Evolutionary conservation across 176 grass and related monocot genomes (phyloP).

Genomic region (Zea luxurians): DNA sequence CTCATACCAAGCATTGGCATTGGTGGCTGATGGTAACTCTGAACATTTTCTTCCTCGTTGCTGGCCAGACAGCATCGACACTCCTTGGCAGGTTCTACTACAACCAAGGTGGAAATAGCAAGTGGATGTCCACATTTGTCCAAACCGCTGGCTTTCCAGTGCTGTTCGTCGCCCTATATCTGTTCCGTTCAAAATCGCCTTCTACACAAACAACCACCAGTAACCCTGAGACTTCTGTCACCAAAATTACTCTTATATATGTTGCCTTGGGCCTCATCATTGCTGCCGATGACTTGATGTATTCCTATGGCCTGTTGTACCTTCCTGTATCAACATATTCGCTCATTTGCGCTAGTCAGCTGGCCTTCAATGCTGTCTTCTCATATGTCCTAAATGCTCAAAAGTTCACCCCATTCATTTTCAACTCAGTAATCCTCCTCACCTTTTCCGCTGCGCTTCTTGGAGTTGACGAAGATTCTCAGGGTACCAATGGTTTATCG

Average conservation of each 20-base stretch:
- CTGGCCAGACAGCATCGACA: constrained; percentile 60
- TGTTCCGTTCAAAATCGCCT: constrained; percentile 47
- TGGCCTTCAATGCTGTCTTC: constrained; percentile 86
- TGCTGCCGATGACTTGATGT: constrained; percentile 85
- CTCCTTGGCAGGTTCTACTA: constrained; percentile 94
- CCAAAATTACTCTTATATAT: constrained; percentile 68
- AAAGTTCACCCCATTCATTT: constrained; percentile 70
- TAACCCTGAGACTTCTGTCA: constrained; percentile 32
- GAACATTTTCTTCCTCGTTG: constrained; percentile 74
- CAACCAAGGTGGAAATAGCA: constrained; percentile 89
- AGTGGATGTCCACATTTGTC: constrained; percentile 82
- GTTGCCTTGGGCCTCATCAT: constrained; percentile 70
- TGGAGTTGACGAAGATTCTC: constrained; percentile 55
- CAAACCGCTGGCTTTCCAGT: constrained; percentile 75
- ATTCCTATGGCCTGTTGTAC: constrained; percentile 84
- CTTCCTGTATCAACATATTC: constrained; percentile 93
- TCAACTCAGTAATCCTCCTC: constrained; percentile 77
- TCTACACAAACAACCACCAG: constrained; percentile 22
- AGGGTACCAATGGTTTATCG: constrained; percentile 28
- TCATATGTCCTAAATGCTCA: constrained; percentile 83
- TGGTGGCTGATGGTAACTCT: constrained; percentile 66
- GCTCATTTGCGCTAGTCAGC: constrained; percentile 88
- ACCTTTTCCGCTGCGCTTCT: constrained; percentile 82
- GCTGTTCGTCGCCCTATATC: constrained; percentile 50
- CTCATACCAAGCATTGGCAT: constrained; percentile 38